Evolutionary conservation across 2,329 filamentous ascomycete species (phyloP), one percentile per base, ranked within the genome.

Genomic region (Penicillium psychrosexuale): DNA sequence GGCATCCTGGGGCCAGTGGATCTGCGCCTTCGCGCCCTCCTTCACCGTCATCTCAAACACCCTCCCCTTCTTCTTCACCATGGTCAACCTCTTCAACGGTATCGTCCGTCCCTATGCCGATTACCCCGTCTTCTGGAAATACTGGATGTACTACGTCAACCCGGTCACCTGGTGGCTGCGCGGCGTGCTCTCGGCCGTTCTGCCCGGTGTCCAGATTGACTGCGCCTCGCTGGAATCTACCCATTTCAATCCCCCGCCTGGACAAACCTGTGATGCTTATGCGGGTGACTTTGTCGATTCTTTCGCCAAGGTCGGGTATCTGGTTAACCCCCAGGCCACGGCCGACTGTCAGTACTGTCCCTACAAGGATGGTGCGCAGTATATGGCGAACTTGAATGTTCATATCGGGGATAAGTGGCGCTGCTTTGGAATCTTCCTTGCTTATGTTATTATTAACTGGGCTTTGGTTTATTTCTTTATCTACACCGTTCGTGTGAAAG

Each of bases 11-110:
- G 90, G 88, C 19, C 89, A 91, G 69, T 93, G 88, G 88, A 90
- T 94, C 62, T 89, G 86, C 59, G 89, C 90, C 0, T 91, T 91
- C 71, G 88, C 89, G 0, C 89, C 89, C 0, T 86, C 80, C 38
- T 91, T 91, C 74, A 90, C 88, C 0, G 87, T 91, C 59, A 90
- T 92, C 61, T 84, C 84, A 40, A 91, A 92, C 66, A 71, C 86
- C 22, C 77, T 91, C 5, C 89, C 89, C 0, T 91, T 92, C 77
- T 90, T 92, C 80, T 89, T 92, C 75, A 84, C 91, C 70, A 85
- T 90, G 77, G 86, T 89, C 65, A 81, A 80, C 38, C 73, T 90
- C 24, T 91, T 92, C 79, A 91, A 90, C 75, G 89, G 89, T 61
- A 84, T 92, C 19, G 82, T 92, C 9, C 81, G 87, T 2, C 84